Conservation (phyloP, 192 early-diverging fungal species). For the Entomortierella chlamydospora region DNA sequence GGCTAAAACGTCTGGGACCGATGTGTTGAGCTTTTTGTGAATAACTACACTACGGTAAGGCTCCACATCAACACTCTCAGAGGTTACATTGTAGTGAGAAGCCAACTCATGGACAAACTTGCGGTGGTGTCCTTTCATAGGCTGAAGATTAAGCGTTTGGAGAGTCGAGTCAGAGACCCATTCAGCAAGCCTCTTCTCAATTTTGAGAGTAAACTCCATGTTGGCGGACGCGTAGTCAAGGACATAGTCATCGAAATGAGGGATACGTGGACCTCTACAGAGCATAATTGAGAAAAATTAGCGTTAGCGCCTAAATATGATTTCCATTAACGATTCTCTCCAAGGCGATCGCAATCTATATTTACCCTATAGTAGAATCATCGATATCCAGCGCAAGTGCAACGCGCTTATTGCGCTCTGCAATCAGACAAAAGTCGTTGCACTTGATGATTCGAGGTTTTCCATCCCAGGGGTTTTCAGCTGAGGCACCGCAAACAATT, state of each 20-base stretch:
- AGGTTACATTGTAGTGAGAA: constrained; percentile 74
- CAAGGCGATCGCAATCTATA: no score
- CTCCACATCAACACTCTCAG: constrained; percentile 83
- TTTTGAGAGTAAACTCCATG: constrained; percentile 70
- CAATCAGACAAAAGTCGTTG: constrained; percentile 82
- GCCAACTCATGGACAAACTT: constrained; percentile 80
- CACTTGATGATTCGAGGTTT: constrained; percentile 69
- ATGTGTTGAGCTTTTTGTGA: constrained; percentile 58
- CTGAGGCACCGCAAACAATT: constrained; percentile 74
- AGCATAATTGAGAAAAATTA: background rate
- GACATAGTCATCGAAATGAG: constrained; percentile 69
- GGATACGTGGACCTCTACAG: constrained; percentile 21
- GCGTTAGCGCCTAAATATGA: background rate
- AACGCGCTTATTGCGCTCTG: constrained; percentile 81
- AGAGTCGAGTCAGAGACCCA: constrained; percentile 71
- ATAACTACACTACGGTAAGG: constrained; percentile 77
- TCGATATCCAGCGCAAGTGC: constrained; percentile 84
- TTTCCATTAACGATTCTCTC: no score
- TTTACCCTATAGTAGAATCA: constrained; percentile 8
- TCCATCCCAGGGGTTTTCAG: constrained; percentile 51
- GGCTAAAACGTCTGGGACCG: constrained; percentile 22
- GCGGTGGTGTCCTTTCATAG: constrained; percentile 73
- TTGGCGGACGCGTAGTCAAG: constrained; percentile 75
- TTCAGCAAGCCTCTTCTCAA: constrained; percentile 72
- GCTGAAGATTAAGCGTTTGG: constrained; percentile 69